phyloP scores from a whole-genome alignment of 345 rosid genomes.

The Ceriops decandra region DNA sequence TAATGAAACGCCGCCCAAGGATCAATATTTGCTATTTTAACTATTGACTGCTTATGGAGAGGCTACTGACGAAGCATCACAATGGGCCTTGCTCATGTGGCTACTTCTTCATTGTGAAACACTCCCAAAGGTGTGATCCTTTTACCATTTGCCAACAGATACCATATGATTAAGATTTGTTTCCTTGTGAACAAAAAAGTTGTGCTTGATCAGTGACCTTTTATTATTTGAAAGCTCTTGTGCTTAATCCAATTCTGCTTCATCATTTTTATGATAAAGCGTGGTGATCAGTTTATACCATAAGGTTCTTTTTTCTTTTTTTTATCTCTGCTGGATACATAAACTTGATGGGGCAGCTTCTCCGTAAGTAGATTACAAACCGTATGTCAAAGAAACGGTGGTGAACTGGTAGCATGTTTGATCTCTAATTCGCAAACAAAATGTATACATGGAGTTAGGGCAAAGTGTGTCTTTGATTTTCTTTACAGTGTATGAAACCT shows the following conservation, averaged over 20 bases:
- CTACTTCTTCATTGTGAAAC: not conserved
- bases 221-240: no score
- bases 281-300: not conserved
- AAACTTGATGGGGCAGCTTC: not conserved
- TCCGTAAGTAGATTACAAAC: not conserved
- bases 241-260: no score
- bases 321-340: not conserved
- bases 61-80: not conserved
- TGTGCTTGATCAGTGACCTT: no score
- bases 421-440: not conserved
- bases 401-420: not conserved
- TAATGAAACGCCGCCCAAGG: conserved; percentile 3
- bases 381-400: not conserved
- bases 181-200: not conserved
- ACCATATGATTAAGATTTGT: not conserved
- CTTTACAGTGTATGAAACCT: no score
- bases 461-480: no score
- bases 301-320: not conserved
- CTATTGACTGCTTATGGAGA: not conserved
- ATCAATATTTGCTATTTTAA: not conserved
- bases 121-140: conserved; percentile 13
- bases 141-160: conserved; percentile 8
- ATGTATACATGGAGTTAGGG: no score
- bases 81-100: not conserved
- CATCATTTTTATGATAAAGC: not conserved